Evolutionary conservation across 352 stramenopile species (phyloP), one percentile per base, ranked within the genome.

Genomic region (Peronosclerospora sorghi): DNA sequence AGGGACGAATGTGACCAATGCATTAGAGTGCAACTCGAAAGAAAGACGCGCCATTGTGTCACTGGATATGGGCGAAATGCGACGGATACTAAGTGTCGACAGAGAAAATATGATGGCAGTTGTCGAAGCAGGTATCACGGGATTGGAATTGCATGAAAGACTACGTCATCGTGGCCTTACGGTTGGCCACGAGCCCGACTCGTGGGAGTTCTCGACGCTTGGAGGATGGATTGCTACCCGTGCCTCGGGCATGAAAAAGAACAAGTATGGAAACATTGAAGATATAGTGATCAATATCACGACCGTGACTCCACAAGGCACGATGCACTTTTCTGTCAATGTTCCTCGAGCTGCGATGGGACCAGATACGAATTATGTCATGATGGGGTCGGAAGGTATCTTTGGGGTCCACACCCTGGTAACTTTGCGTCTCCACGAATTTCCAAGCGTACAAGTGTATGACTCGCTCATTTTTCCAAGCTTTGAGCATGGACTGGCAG

Each of bases 231-330:
- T 96, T 30, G 87, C 89, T 0, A 97, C 87, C 2, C 83, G 85
- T 50, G 84, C 87, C 14, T 96, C 86, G 1, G 90, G 87, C 7
- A 97, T 97, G 90, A 96, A 96, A 64, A 91, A 94, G 59, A 95
- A 94, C 46, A 69, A 65, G 26, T 96, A 97, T 50, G 90, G 90
- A 20, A 97, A 97, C 44, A 97, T 97, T 54, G 90, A 97, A 57
- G 86, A 96, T 50, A 68, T 97, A 15, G 79, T 95, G 13, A 67
- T 91, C 6, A 86, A 88, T 50, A 55, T 94, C 18, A 83, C 76
- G 37, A 79, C 73, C 20, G 73, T 85, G 23, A 91, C 83, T 27
- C 54, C 77, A 0, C 49, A 51, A 12, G 79, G 76, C 5, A 86
- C 72, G 20, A 62, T 92, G 50, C 48, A 73, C 32, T 54, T 57